Evolutionary conservation across 2,329 filamentous ascomycete genomes (phyloP), one percentile per base, ranked within the genome.

Genomic region (Dendryphion nanum): DNA sequence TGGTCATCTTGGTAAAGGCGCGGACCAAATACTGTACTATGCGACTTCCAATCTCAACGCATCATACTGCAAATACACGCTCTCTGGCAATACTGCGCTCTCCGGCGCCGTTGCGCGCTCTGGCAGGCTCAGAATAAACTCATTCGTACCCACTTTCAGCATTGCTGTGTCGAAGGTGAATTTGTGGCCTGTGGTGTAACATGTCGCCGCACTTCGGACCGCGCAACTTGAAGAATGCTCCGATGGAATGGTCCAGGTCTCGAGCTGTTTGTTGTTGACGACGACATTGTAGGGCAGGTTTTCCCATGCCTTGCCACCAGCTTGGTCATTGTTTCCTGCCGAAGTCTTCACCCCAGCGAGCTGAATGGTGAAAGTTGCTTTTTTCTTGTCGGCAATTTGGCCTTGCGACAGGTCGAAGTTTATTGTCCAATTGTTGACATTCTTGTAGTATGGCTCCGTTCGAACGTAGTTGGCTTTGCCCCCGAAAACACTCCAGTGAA

Each of bases 401-500:
- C 62, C 50, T 19, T 66, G 54, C 4, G 63, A 59, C 34, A 77
- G 51, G 38, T 77, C 69, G 42, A 80, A 82, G 5, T 14, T 18
- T 18, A 82, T 65, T 0, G 74, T 82, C 79, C 78, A 82, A 57
- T 81, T 79, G 55, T 79, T 79, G 18, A 79, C 69, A 2, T 39
- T 18, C 15, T 18, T 31, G 16, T 39, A 14, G 71, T 2, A 45
- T 35, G 4, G 69, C 30, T 70, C 61, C 1, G 67, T 59, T 1
- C 76, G 67, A 3, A 68, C 37, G 12, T 59, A 71, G 56, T 80
- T 75, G 1, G 67, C 76, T 18, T 75, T 65, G 5, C 76, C 75
- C 1, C 79, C 79, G 48, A 81, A 83, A 6, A 80, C 78, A 40
- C 74, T 77, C 81, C 80, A 84, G 54, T 84, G 81, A 4, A 83